A percentile compares a stretch with the other conserved stretches of the same genome.
phyloP scores from a whole-genome alignment of 1,139 yeast species.

The Nadsonia starkeyi-henricii region DNA sequence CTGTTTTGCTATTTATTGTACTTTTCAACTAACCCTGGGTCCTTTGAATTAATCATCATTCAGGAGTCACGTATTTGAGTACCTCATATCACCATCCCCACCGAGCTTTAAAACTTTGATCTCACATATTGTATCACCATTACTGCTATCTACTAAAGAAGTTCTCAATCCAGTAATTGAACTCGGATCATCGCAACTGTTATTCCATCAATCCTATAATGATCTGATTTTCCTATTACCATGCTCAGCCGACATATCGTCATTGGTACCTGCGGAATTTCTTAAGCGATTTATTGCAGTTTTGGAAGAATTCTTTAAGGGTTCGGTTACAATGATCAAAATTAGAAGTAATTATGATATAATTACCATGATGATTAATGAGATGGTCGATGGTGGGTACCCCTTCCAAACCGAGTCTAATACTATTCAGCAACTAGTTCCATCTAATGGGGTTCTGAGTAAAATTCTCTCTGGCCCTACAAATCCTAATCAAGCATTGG shows the following conservation, averaged over 20 bases:
- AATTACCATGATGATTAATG: constrained; percentile 43
- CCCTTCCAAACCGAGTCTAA: constrained; percentile 66
- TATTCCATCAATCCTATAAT: constrained; percentile 20
- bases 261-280: constrained; percentile 45
- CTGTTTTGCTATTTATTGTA: too few relatives aligned
- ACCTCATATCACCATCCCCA: constrained; percentile 35
- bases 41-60: neutral
- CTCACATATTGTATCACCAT: constrained; percentile 11
- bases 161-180: constrained; percentile 13
- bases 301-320: constrained; percentile 44
- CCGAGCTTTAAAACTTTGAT: constrained; percentile 37
- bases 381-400: constrained; percentile 63
- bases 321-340: constrained; percentile 41
- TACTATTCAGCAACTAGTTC: constrained; percentile 53
- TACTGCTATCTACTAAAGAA: constrained; percentile 3
- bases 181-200: constrained; percentile 20
- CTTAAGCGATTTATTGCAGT: constrained; percentile 37
- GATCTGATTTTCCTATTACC: constrained; percentile 21
- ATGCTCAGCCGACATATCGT: constrained; percentile 18
- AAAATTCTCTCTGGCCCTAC: constrained; percentile 15
- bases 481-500: constrained; percentile 10
- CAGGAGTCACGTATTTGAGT: constrained; percentile 37
- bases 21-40: neutral
- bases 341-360: constrained; percentile 54
- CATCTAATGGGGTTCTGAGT: constrained; percentile 28